Evolutionary conservation across 2,329 filamentous ascomycete genomes (phyloP), one percentile per base, ranked within the genome.

Genomic region (Aspergillus caelatus): DNA sequence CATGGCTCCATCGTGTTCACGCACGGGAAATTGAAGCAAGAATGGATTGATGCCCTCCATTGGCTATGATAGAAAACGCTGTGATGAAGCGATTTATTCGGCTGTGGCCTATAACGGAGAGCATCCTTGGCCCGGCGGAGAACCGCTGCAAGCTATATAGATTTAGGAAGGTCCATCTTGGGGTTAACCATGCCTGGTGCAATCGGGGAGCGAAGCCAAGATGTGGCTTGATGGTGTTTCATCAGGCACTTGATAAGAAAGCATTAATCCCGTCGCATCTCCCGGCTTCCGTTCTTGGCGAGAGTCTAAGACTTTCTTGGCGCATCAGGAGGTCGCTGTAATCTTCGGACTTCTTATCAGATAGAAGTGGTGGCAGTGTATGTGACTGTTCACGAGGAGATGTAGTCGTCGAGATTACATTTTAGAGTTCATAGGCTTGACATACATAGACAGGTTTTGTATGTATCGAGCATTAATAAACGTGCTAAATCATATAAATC

Each of bases 121-220:
- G 46, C 43, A 23, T 53, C 21, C 70, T 71, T 72, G 68, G 70
- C 68, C 70, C 70, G 69, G 54, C 69, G 67, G 70, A 69, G 62
- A 43, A 55, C 70, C 67, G 67, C 32, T 55, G 36, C 16, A 45
- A 11, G 52, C 10, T 46, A 56, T 41, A 30, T 56, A 26, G 36
- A 50, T 50, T 50, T 59, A 32, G 57, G 26, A 39, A 52, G 34
- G 23, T 39, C 19, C 16, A 6, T 19, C 8, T 32, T 19, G 23
- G 19, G 8, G 46, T 43, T 53, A 43, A 53, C 14, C 23, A 45
- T 9, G 14, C 23, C 21, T 28, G 34, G 26, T 16, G n/a, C 45
- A 52, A 41, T 50, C n/a, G 43, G 23, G n/a, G 23, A 39, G 23
- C 11, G 11, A n/a, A 36, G 45, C 45, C 23, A 59, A 59, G 57